These are phyloP conservation scores for Cucurbita argyrosperma DNA, from an alignment of 306 rosid genomes.

Conservation along the genomic window DNA sequence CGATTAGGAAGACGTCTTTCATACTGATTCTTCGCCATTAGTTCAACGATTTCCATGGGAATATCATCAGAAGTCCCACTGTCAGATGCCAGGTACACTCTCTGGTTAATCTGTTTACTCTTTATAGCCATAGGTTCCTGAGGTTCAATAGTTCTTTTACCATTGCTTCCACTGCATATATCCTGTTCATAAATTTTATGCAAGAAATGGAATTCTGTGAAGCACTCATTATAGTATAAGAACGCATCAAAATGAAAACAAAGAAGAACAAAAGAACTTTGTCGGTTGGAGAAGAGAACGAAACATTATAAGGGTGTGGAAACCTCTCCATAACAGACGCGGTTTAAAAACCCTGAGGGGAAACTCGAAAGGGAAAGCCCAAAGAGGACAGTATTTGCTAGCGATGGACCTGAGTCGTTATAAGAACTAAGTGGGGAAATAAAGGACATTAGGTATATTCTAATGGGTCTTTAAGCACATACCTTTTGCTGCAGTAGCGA, in stretches of 20 bases:
- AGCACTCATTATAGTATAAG: background rate
- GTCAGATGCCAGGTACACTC: slow-evolving; percentile 31
- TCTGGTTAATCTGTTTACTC: slow-evolving; percentile 29
- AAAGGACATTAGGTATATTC: background rate
- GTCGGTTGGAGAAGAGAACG: too few relatives aligned
- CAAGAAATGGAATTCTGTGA: background rate
- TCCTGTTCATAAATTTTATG: slow-evolving; percentile 30
- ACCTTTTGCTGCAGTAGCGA: slow-evolving; percentile 28
- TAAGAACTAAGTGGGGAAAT: too few relatives aligned
- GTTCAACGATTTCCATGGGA: slow-evolving; percentile 92
- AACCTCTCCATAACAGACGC: too few relatives aligned
- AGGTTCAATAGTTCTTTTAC: slow-evolving; percentile 25
- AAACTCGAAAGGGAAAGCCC: too few relatives aligned
- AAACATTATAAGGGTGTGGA: too few relatives aligned
- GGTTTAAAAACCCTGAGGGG: too few relatives aligned
- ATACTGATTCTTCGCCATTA: slow-evolving; percentile 74
- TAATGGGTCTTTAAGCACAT: background rate
- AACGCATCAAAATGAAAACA: background rate
- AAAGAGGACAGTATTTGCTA: too few relatives aligned
- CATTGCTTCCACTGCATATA: slow-evolving; percentile 26
- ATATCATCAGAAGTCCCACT: slow-evolving; percentile 58
- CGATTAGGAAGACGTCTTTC: slow-evolving; percentile 70
- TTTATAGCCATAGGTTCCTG: slow-evolving; percentile 22
- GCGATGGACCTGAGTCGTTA: too few relatives aligned
- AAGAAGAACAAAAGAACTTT: background rate